phyloP scores from a whole-genome alignment of 495 filamentous ascomycete species.

The Friedmanniomyces simplex region DNA sequence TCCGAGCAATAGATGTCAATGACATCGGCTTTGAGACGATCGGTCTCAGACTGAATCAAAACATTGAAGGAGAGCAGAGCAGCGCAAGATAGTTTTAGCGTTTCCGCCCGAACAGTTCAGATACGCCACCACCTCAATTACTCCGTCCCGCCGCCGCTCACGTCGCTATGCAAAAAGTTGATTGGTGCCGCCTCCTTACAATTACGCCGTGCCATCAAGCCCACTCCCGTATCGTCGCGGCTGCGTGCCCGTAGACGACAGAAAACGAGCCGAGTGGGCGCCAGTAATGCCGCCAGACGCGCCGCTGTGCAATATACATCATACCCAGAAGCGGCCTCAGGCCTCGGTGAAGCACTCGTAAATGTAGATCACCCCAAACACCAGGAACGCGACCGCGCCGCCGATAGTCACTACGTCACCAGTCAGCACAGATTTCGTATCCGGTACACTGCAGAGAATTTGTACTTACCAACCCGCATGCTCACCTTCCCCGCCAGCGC shows the following conservation, averaged over 20 bases:
- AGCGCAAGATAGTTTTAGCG: not conserved
- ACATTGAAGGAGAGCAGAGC: not conserved
- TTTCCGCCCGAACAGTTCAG: not conserved
- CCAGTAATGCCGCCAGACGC: no score
- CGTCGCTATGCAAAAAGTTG: not conserved
- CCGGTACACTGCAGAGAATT: not conserved
- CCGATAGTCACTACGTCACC: conserved; percentile 69
- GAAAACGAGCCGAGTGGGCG: no score
- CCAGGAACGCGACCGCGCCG: conserved; percentile 80
- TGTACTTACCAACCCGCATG: conserved; percentile 83
- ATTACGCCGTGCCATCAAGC: not conserved
- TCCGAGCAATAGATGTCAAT: no score
- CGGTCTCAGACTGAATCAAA: not conserved
- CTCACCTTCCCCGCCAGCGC: conserved; percentile 91
- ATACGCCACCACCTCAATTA: not conserved
- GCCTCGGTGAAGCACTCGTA: conserved; percentile 42
- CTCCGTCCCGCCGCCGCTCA: not conserved
- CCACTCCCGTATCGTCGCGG: not conserved
- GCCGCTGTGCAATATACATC: no score
- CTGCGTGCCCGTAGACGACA: no score
- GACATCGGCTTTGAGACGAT: not conserved
- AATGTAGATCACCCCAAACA: conserved; percentile 85
- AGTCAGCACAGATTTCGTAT: conserved; percentile 8
- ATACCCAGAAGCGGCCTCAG: not conserved
- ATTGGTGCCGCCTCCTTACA: not conserved